Conservation (phyloP, 2,329 filamentous ascomycete species). For the Parastagonospora avenae region DNA sequence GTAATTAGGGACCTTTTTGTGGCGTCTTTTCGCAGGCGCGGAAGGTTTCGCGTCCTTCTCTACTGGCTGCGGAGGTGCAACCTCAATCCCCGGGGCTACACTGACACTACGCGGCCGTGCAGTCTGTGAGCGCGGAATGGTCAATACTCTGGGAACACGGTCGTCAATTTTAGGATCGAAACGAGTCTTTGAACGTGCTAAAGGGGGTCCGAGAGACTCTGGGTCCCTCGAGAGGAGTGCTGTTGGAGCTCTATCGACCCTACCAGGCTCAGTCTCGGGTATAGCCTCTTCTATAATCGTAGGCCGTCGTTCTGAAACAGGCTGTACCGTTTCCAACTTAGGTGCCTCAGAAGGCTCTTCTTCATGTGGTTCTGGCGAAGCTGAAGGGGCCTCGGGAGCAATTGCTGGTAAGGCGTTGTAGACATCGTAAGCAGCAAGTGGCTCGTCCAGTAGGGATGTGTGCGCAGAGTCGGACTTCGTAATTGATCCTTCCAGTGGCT, state of each 20-base stretch:
- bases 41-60: slow-evolving; percentile 2
- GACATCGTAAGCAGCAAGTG: slow-evolving; percentile 12
- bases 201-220: slow-evolving; percentile 9
- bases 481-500: neutral
- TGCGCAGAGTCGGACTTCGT: neutral
- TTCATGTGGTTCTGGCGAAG: neutral
- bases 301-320: slow-evolving; percentile 3
- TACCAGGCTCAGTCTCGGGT: slow-evolving; percentile 9
- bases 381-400: neutral
- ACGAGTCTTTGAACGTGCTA: neutral
- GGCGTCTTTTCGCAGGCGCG: slow-evolving; percentile 7
- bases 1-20: slow-evolving; percentile 11
- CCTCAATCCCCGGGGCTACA: slow-evolving; percentile 19
- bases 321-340: neutral
- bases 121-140: neutral
- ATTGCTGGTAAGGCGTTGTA: slow-evolving; percentile 7
- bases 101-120: slow-evolving; percentile 14
- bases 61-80: slow-evolving; percentile 10
- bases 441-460: slow-evolving; percentile 10
- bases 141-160: slow-evolving; percentile 7
- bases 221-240: slow-evolving; percentile 11
- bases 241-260: slow-evolving; percentile 9
- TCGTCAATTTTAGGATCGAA: slow-evolving; percentile 1
- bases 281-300: slow-evolving; percentile 7
- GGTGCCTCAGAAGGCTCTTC: neutral